Evolutionary conservation across 331 rosid species (phyloP), one percentile per base, ranked within the genome.

Genomic region (Erythrophleum ivorense): DNA sequence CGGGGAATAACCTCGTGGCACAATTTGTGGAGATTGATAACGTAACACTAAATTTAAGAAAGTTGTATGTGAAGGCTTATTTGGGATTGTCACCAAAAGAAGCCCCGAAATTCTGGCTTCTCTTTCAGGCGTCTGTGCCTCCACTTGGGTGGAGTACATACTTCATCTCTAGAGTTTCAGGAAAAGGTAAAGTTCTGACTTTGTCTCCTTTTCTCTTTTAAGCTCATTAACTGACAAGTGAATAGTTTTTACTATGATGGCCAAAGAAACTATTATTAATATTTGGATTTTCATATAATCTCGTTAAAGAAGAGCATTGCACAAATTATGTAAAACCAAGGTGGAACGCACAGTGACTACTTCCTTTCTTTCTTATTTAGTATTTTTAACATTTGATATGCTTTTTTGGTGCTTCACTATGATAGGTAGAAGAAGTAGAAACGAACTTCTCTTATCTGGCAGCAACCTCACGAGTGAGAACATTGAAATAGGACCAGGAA

Each of bases 131-230:
- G 2, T 87, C 97, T 34, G 89, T 95, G 45, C 93, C 87, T 8
- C 95, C 97, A 63, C 90, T 95, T 77, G 98, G 98, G 71, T 95
- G 98, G 98, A 89, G 87, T 69, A 91, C 97, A 0, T 95, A 87
- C 89, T 91, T 95, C 88, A 82, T 95, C 73, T 91, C 94, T 43
- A 88, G 82, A 75, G 88, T 73, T 79, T 1, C 79, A 7, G 86
- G 75, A 52, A 81, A 80, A 85, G 89, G 97, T 90, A 84, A 11
- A 40, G 12, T 54, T 81, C 74, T 62, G 52, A 18, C 71, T 33
- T 45, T 33, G 5, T 15, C 50, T 1, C 3, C 38, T 55, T 54
- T 79, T 84, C n/a, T 45, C 40, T 52, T 72, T 16, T 9, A 50
- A 8, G 46, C 54, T 78, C 31, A 36, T 29, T n/a, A 49, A 76